phyloP scores from a whole-genome alignment of 768 basidiomycete species.

The Tulasnella calospora region DNA sequence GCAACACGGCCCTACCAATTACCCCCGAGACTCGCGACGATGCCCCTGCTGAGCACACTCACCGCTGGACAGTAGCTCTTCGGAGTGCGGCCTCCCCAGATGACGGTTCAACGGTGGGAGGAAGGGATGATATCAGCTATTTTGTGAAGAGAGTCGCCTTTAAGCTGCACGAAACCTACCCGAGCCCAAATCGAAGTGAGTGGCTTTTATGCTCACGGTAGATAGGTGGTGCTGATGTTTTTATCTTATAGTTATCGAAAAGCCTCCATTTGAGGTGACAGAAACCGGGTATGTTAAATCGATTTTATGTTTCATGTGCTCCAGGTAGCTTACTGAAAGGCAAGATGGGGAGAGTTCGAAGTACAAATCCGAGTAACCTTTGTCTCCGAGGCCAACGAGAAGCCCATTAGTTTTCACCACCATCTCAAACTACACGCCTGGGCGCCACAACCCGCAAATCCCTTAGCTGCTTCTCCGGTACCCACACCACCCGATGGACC shows the following conservation, averaged over 20 bases:
- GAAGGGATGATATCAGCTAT: conserved; percentile 82
- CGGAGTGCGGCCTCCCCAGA: conserved; percentile 76
- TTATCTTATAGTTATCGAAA: conserved; percentile 68
- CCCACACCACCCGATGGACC: conserved; percentile 40
- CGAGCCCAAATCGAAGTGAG: conserved; percentile 84
- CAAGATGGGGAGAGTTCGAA: conserved; percentile 97
- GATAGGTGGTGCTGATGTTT: conserved; percentile 17
- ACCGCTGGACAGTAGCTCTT: conserved; percentile 94
- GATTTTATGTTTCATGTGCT: not conserved
- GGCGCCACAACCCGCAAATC: conserved; percentile 41
- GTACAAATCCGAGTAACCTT: conserved; percentile 90
- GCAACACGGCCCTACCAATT: conserved; percentile 81
- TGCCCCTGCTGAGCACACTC: conserved; percentile 64
- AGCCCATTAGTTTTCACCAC: conserved; percentile 80
- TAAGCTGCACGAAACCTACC: conserved; percentile 95
- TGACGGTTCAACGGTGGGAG: conserved; percentile 74
- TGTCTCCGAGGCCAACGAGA: conserved; percentile 83
- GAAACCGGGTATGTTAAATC: conserved; percentile 72
- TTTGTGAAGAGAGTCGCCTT: conserved; percentile 96
- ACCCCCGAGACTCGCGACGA: conserved; percentile 62
- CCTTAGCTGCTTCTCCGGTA: conserved; percentile 54
- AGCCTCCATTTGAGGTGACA: conserved; percentile 88
- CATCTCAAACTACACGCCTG: conserved; percentile 94
- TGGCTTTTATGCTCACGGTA: not conserved
- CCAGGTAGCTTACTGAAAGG: not conserved